A percentile compares a stretch with the other conserved stretches of the same genome.
These are phyloP conservation scores for Zoysia matrella DNA, from an alignment of 202 grass and related monocot species.

Conservation along the genomic window DNA sequence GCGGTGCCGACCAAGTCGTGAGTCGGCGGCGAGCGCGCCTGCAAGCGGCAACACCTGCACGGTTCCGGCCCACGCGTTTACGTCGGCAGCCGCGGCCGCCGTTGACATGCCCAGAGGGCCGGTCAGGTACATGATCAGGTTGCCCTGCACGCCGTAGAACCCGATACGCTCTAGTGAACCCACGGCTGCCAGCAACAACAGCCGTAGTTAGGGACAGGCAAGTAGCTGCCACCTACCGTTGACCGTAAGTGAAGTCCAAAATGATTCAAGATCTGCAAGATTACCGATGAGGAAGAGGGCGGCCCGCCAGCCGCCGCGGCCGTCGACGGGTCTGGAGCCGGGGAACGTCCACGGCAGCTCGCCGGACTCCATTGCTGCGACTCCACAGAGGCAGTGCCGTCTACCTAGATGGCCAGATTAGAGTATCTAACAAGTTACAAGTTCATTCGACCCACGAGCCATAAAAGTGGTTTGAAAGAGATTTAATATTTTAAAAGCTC, in stretches of 20 bases:
- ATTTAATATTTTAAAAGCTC: background rate
- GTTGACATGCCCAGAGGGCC: slow-evolving; percentile 62
- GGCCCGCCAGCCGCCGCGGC: slow-evolving; percentile 30
- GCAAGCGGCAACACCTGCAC: slow-evolving; percentile 56
- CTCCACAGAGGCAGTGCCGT: background rate
- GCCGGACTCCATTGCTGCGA: slow-evolving; percentile 48
- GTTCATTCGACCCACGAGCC: background rate
- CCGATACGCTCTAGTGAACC: slow-evolving; percentile 62
- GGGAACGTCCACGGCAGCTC: slow-evolving; percentile 27
- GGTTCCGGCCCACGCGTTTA: slow-evolving; percentile 65
- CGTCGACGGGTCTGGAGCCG: background rate
- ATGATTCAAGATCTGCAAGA: background rate
- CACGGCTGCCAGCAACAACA: slow-evolving; percentile 35
- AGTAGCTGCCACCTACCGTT: no score
- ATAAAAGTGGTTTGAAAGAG: no score
- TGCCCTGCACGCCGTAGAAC: slow-evolving; percentile 57
- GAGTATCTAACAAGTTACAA: no score
- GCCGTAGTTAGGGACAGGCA: no score
- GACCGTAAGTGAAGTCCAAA: background rate
- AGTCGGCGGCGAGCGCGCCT: slow-evolving; percentile 71
- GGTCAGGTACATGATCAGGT: slow-evolving; percentile 83
- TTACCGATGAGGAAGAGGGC: slow-evolving; percentile 48
- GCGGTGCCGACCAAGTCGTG: slow-evolving; percentile 57
- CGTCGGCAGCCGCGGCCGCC: slow-evolving; percentile 45
- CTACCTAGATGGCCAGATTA: background rate